These are phyloP conservation scores for Tylopilus vinaceipallidus DNA, from an alignment of 768 basidiomycete species.

Conservation along the genomic window DNA sequence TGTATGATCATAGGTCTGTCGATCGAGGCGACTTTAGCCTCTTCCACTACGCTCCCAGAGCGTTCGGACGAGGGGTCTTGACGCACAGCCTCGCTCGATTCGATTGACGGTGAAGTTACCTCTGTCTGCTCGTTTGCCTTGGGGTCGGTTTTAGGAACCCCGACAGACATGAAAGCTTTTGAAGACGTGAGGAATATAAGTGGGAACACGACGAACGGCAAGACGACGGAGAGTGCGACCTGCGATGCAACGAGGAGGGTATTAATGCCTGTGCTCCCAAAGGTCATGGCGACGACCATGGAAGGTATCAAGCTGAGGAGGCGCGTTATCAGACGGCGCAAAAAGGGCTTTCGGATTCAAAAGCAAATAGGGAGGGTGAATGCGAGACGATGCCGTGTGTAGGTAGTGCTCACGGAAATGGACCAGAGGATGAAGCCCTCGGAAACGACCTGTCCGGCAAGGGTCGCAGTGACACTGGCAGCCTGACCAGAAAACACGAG, in stretches of 20 bases:
- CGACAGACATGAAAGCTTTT: constrained; percentile 30
- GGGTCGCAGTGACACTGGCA: constrained; percentile 48
- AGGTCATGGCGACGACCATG: constrained; percentile 41
- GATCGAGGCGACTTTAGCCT: background rate
- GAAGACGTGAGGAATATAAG: constrained; percentile 39
- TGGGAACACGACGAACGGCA: constrained; percentile 46
- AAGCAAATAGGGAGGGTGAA: background rate
- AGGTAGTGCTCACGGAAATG: constrained; percentile 30
- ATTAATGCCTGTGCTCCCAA: constrained; percentile 43
- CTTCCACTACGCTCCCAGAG: background rate
- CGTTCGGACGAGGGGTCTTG: background rate
- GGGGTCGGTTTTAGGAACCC: background rate
- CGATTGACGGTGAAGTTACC: background rate
- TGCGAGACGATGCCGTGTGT: background rate
- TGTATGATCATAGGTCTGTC: constrained; percentile 1
- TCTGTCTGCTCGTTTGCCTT: background rate
- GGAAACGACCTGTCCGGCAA: constrained; percentile 47
- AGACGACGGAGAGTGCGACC: constrained; percentile 44
- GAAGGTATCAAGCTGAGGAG: constrained; percentile 45
- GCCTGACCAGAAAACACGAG: constrained; percentile 47
- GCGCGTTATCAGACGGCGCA: constrained; percentile 44
- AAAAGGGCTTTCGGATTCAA: constrained; percentile 20
- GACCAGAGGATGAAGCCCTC: constrained; percentile 51
- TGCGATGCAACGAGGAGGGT: constrained; percentile 49
- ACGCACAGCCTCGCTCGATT: constrained; percentile 13